Evolutionary conservation across 129 eudicot genomes (phyloP).

Genomic region (Tagetes patula): DNA sequence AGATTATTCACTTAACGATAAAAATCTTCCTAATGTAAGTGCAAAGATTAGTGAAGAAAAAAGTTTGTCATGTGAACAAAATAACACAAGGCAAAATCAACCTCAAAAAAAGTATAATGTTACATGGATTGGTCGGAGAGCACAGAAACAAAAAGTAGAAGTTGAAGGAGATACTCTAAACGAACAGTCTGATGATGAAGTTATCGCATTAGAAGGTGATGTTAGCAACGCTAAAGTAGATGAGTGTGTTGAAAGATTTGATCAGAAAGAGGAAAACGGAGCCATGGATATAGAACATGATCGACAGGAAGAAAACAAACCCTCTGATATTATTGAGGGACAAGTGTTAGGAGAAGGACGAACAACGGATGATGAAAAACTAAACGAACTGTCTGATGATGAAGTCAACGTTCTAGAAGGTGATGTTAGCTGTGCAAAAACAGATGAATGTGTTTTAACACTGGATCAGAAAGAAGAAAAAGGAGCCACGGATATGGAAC

Average conservation of each 20-base stretch:
- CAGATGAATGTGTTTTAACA: conserved; percentile 2
- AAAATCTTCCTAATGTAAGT: conserved; percentile 13
- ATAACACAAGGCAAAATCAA: not conserved
- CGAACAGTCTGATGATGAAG: conserved; percentile 20
- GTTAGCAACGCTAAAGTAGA: conserved; percentile 18
- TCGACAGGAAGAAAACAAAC: conserved; percentile 25
- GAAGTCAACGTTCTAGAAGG: not conserved
- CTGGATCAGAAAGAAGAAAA: conserved; percentile 10
- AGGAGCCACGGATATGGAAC: not conserved
- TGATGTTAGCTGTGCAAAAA: conserved; percentile 3
- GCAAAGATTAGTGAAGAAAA: conserved; percentile 20
- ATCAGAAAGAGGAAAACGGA: conserved; percentile 15
- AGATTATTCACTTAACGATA: not conserved
- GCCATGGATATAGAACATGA: conserved; percentile 11
- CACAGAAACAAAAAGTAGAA: conserved; percentile 3
- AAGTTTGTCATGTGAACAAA: conserved; percentile 18
- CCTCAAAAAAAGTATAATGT: conserved; percentile 12
- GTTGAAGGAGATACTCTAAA: not conserved
- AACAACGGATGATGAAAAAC: not conserved
- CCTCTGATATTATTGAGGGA: conserved; percentile 19
- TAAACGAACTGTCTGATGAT: no score
- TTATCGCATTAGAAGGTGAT: conserved; percentile 19
- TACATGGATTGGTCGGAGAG: conserved; percentile 34
- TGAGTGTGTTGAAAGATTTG: not conserved
- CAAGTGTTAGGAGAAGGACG: conserved; percentile 4